Evolutionary conservation across 1,139 yeast genomes (phyloP).

Genomic region (Lodderomyces margitis): DNA sequence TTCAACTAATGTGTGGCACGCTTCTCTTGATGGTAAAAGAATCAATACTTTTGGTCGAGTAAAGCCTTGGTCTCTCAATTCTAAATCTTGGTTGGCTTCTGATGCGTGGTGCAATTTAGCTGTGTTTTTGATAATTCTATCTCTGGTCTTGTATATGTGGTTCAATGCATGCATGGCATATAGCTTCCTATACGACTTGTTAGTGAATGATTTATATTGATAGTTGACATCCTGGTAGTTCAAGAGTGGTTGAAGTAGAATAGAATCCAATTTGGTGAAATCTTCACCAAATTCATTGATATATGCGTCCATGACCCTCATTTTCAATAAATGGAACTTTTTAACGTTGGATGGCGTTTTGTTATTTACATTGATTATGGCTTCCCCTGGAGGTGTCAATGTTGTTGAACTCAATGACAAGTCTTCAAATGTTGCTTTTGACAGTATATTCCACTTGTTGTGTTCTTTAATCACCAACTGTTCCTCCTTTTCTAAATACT

Average conservation of each 20-base stretch:
- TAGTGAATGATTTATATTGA: slow-evolving; percentile 46
- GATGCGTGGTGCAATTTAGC: slow-evolving; percentile 48
- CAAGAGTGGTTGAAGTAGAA: slow-evolving; percentile 57
- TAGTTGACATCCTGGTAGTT: slow-evolving; percentile 70
- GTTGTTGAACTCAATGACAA: slow-evolving; percentile 22
- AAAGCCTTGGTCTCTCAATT: slow-evolving; percentile 88
- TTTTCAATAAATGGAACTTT: slow-evolving; percentile 24
- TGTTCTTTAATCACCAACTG: slow-evolving; percentile 16
- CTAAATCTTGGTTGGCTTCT: slow-evolving; percentile 52
- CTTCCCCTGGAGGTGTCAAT: slow-evolving; percentile 32
- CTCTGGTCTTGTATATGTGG: slow-evolving; percentile 85
- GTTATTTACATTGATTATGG: slow-evolving; percentile 15
- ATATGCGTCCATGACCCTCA: slow-evolving; percentile 31
- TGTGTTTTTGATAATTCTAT: slow-evolving; percentile 72
- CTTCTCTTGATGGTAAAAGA: slow-evolving; percentile 79
- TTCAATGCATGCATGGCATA: slow-evolving; percentile 74
- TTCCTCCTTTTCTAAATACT: slow-evolving; percentile 36
- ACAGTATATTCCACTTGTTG: slow-evolving; percentile 27
- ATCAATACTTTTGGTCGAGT: slow-evolving; percentile 88
- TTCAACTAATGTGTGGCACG: slow-evolving; percentile 70
- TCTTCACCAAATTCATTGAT: slow-evolving; percentile 16
- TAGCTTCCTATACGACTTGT: slow-evolving; percentile 57
- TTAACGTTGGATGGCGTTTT: slow-evolving; percentile 10
- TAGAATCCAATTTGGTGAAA: slow-evolving; percentile 24
- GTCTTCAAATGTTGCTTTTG: slow-evolving; percentile 18